Percentiles rank a stretch among this genome's conserved stretches.
Conservation (phyloP, 495 filamentous ascomycete species). For the Penicillium lagena region DNA sequence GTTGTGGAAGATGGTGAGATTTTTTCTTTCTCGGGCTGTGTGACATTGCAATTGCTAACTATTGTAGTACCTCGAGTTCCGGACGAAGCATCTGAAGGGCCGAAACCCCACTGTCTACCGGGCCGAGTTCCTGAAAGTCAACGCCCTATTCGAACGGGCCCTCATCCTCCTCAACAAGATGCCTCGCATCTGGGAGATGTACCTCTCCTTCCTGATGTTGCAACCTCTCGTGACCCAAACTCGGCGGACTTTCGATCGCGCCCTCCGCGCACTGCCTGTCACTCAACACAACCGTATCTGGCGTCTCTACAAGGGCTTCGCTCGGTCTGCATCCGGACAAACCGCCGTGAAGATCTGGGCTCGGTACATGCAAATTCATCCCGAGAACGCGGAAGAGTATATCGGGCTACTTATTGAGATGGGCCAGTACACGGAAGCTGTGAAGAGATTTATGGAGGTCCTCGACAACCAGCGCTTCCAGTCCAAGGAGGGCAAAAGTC, state of each 20-base stretch:
- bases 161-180: constrained; percentile 97
- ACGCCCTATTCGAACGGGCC: constrained; percentile 89
- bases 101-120: constrained; percentile 79
- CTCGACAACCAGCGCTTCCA: constrained; percentile 87
- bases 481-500: constrained; percentile 89
- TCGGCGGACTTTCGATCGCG: constrained; percentile 86
- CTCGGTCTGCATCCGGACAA: constrained; percentile 83
- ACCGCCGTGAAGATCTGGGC: constrained; percentile 93
- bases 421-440: constrained; percentile 84
- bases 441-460: constrained; percentile 88
- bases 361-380: constrained; percentile 96
- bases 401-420: constrained; percentile 81
- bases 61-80: constrained; percentile 75
- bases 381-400: constrained; percentile 92
- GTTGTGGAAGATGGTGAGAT: constrained; percentile 88
- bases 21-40: constrained; percentile 1
- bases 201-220: constrained; percentile 80
- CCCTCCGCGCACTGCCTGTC: constrained; percentile 87
- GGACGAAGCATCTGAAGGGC: constrained; percentile 73
- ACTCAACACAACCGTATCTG: constrained; percentile 98
- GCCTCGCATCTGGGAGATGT: constrained; percentile 98
- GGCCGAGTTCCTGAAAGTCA: constrained; percentile 85
- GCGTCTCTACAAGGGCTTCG: constrained; percentile 86
- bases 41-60: constrained; percentile 6
- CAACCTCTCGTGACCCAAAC: constrained; percentile 92